These are phyloP conservation scores for Chlorella sp. DNA, from an alignment of 139 green algal species.

Conservation along the genomic window DNA sequence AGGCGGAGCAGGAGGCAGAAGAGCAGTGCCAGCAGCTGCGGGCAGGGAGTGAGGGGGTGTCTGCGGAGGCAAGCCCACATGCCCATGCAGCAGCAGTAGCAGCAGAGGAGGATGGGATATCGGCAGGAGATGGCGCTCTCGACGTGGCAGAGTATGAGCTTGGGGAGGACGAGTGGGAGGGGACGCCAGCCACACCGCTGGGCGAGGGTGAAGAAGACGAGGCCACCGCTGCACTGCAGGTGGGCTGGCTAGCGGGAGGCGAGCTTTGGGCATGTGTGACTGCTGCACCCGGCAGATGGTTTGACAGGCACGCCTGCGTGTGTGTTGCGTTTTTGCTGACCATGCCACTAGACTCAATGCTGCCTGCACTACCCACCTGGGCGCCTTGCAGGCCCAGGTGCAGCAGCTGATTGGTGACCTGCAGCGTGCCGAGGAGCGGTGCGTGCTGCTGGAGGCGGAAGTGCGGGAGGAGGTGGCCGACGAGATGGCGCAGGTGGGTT, in stretches of 20 bases:
- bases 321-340: too few species aligned
- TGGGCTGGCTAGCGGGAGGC: background rate
- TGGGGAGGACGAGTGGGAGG: background rate
- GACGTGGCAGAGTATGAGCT: background rate
- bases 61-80: too few species aligned
- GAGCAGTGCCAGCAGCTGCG: background rate
- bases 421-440: slow-evolving; percentile 47
- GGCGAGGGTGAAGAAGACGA: slow-evolving; percentile 41
- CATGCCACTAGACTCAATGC: background rate
- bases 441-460: slow-evolving; percentile 55
- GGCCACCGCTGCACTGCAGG: slow-evolving; percentile 20
- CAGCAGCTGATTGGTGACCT: slow-evolving; percentile 51
- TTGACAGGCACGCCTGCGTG: too few species aligned
- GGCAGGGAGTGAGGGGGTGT: background rate
- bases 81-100: background rate
- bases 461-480: slow-evolving; percentile 64
- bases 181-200: slow-evolving; percentile 28
- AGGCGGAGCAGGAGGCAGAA: background rate
- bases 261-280: too few species aligned
- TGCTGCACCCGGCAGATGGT: too few species aligned
- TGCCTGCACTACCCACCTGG: background rate
- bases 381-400: slow-evolving; percentile 52
- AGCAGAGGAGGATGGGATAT: background rate
- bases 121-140: background rate
- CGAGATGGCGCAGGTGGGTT: slow-evolving; percentile 58